Evolutionary conservation across 768 basidiomycete species (phyloP).

Genomic region (Phylloporus scabripes): DNA sequence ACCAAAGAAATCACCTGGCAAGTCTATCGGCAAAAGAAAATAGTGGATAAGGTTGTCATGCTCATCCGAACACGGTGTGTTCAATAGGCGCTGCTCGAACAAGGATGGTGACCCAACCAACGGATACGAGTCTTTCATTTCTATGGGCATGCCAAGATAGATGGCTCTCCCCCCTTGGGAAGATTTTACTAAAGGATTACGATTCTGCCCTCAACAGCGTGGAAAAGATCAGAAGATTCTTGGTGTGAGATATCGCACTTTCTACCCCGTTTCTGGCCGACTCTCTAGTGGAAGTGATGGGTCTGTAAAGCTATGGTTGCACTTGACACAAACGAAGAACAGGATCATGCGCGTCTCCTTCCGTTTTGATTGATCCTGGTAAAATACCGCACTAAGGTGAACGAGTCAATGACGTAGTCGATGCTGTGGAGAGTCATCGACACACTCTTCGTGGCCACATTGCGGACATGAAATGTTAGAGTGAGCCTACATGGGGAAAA

Average conservation of each 20-base stretch:
- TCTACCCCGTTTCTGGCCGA: conserved; percentile 26
- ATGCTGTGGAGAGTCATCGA: conserved; percentile 8
- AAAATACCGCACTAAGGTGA: conserved; percentile 75
- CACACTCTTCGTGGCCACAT: conserved; percentile 81
- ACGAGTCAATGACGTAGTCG: conserved; percentile 3
- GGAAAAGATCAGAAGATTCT: conserved; percentile 2
- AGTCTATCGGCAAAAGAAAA: neutral
- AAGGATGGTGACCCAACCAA: neutral
- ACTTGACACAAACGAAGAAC: conserved; percentile 85
- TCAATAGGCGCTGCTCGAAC: neutral
- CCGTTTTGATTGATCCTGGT: conserved; percentile 96
- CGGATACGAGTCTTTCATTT: neutral
- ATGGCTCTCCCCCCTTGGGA: neutral
- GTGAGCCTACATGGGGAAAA: conserved; percentile 51
- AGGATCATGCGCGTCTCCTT: conserved; percentile 94
- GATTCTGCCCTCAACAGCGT: neutral
- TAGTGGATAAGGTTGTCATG: neutral
- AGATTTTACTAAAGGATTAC: neutral
- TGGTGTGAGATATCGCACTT: neutral
- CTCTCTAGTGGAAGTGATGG: conserved; percentile 51
- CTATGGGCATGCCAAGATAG: neutral
- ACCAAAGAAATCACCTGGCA: neutral
- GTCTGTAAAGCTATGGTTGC: conserved; percentile 71
- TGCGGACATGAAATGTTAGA: conserved; percentile 77
- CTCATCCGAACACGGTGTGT: neutral